A percentile compares a stretch with the other conserved stretches of the same genome.
phyloP scores from a whole-genome alignment of 441 rosid species.

The Jatropha multifida region DNA sequence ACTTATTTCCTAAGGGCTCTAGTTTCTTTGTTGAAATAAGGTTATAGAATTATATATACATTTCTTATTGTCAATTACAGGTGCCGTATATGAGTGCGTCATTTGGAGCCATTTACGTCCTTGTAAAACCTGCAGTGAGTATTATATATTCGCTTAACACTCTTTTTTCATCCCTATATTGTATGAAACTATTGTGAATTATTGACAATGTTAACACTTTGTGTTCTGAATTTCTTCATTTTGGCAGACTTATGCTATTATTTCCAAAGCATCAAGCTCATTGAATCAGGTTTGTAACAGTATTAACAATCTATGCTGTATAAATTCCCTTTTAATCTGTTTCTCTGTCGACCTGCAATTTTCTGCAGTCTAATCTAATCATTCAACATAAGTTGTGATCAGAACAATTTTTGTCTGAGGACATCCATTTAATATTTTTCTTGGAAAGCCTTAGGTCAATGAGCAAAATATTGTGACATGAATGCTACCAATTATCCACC shows the following conservation, averaged over 20 bases:
- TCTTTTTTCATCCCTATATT: not conserved
- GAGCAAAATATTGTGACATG: not conserved
- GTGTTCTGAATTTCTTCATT: not conserved
- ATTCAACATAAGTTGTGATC: not conserved
- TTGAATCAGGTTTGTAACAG: slow-evolving; percentile 41
- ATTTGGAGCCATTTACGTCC: slow-evolving; percentile 51
- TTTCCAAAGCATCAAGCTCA: slow-evolving; percentile 54
- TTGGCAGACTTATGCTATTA: slow-evolving; percentile 54
- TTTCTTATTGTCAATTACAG: slow-evolving; percentile 30
- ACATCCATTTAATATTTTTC: not conserved
- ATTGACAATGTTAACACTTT: not conserved
- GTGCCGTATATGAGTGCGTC: slow-evolving; percentile 57
- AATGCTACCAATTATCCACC: too few relatives aligned
- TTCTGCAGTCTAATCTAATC: not conserved
- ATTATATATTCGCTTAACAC: not conserved
- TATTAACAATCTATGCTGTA: not conserved
- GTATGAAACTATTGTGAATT: not conserved
- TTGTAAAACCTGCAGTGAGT: slow-evolving; percentile 53
- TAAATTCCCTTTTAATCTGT: not conserved
- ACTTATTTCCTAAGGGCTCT: not conserved
- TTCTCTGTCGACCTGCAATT: not conserved
- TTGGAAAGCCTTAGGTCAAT: not conserved
- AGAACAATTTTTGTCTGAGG: not conserved
- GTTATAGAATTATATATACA: not conserved
- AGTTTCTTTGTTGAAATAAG: not conserved